Base-by-base conservation (phyloP, 164 flowering plant species). In the Akebia trifoliata region DNA sequence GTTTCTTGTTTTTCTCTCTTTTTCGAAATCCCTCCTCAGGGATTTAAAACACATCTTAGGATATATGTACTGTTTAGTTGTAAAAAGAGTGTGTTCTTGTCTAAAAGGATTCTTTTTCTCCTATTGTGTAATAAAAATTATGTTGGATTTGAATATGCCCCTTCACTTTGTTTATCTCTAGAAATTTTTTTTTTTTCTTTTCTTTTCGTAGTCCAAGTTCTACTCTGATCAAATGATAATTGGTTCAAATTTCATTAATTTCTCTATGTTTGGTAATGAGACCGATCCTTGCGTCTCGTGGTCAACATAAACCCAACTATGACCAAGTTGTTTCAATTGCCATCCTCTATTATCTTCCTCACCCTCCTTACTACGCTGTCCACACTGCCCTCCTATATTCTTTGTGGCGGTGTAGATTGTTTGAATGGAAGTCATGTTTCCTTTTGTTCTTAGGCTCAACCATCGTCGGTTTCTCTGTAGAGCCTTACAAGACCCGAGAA, bases 241-340 rank as follows among this genome's bases (percentile, higher is more conserved):
- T n/a, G n/a, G n/a, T n/a, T n/a, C n/a, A n/a, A n/a, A n/a, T n/a
- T n/a, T n/a, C n/a, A n/a, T n/a, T n/a, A n/a, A n/a, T n/a, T n/a
- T n/a, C n/a, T n/a, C n/a, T n/a, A n/a, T n/a, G n/a, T n/a, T 56
- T 50, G 72, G 7, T 80, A 77, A 60, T 78, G 85, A 69, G 73
- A 78, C 76, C 76, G 69, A 24, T 81, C 78, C 70, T 74, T 78
- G 85, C 35, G 72, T 71, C 64, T 69, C 65, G 53, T 72, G 64
- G 35, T 73, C 77, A 54, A 71, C 60, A 67, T 81, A 80, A 50
- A 81, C 74, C 83, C 83, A 81, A 52, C 83, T 81, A 59, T 67
- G 77, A 50, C 81, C 86, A 31, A 81, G 80, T 57, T 76, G 31
- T 58, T 81, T 81, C 78, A 34, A 39, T 65, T 74, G 2, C 55